Conservation (phyloP, 305 asterid species). For the Vinca major region DNA sequence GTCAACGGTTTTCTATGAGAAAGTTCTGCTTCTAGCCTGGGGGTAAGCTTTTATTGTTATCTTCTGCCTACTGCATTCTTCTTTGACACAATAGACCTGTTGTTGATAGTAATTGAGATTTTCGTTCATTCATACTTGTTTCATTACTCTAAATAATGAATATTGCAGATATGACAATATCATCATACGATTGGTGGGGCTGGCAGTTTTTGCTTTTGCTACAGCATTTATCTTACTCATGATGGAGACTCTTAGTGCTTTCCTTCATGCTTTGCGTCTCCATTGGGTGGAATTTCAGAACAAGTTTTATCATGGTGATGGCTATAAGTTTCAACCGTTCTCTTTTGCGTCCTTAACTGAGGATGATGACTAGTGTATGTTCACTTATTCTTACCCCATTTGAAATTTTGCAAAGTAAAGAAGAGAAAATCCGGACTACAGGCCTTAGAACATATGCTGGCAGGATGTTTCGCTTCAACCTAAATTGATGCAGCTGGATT, state of each 20-base stretch:
- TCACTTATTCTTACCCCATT: constrained; percentile 9
- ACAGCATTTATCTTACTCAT: constrained; percentile 83
- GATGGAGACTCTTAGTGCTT: constrained; percentile 98
- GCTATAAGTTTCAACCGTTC: constrained; percentile 83
- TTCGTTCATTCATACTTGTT: background rate
- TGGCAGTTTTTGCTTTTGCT: constrained; percentile 83
- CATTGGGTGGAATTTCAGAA: constrained; percentile 97
- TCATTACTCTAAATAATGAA: constrained; percentile 1
- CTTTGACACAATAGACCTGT: background rate
- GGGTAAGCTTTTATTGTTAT: constrained; percentile 53
- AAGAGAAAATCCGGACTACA: constrained; percentile 5
- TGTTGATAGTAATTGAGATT: background rate
- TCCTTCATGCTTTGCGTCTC: constrained; percentile 93
- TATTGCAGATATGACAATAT: constrained; percentile 66
- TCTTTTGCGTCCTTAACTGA: constrained; percentile 62
- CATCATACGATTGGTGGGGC: constrained; percentile 60
- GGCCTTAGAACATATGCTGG: constrained; percentile 16
- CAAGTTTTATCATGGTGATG: constrained; percentile 87
- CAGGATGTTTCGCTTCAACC: background rate
- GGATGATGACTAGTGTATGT: constrained; percentile 38
- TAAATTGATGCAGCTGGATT: background rate
- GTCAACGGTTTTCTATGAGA: constrained; percentile 93
- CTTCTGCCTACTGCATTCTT: background rate
- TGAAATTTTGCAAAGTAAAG: constrained; percentile 28
- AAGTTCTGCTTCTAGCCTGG: constrained; percentile 88